A percentile compares a stretch with the other conserved stretches of the same genome.
Conservation (phyloP, 768 basidiomycete species). For the Tricholoma bakamatsutake region DNA sequence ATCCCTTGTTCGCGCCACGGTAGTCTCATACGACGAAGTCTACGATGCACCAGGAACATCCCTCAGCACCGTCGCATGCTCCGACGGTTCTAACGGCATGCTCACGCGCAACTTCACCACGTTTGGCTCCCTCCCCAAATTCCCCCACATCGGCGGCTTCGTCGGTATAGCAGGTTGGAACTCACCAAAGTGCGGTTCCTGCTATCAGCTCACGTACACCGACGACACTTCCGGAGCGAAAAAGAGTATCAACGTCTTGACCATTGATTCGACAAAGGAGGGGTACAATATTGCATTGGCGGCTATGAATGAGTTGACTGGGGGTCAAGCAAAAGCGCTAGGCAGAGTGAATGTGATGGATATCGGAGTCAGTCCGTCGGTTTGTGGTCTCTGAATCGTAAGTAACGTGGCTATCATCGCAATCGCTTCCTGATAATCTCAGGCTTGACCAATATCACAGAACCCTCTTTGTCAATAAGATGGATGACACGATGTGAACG, state of each 20-base stretch:
- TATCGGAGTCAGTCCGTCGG: constrained; percentile 2
- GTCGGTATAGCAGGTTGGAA: constrained; percentile 37
- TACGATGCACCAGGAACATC: constrained; percentile 31
- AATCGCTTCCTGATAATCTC: neutral
- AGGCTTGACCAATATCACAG: too few species aligned
- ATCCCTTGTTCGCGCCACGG: constrained; percentile 2
- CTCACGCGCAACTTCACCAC: constrained; percentile 32
- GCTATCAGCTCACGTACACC: constrained; percentile 45
- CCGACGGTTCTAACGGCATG: constrained; percentile 42
- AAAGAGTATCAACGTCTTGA: constrained; percentile 36
- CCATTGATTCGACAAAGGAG: constrained; percentile 32
- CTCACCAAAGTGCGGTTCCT: constrained; percentile 45
- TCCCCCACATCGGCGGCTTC: constrained; percentile 48
- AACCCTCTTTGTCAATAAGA: too few species aligned
- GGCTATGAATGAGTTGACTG: constrained; percentile 25
- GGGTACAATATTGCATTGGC: constrained; percentile 21
- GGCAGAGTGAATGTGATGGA: constrained; percentile 9
- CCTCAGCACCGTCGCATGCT: constrained; percentile 40
- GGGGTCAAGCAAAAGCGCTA: constrained; percentile 2
- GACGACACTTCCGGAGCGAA: constrained; percentile 11
- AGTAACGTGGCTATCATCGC: neutral
- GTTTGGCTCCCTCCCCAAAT: constrained; percentile 41
- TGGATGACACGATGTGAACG: too few species aligned
- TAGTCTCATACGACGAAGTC: constrained; percentile 29
- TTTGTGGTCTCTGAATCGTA: constrained; percentile 13